A percentile compares a stretch with the other conserved stretches of the same genome.
phyloP scores from a whole-genome alignment of 768 basidiomycete genomes.

The Crassisporium funariophilum region DNA sequence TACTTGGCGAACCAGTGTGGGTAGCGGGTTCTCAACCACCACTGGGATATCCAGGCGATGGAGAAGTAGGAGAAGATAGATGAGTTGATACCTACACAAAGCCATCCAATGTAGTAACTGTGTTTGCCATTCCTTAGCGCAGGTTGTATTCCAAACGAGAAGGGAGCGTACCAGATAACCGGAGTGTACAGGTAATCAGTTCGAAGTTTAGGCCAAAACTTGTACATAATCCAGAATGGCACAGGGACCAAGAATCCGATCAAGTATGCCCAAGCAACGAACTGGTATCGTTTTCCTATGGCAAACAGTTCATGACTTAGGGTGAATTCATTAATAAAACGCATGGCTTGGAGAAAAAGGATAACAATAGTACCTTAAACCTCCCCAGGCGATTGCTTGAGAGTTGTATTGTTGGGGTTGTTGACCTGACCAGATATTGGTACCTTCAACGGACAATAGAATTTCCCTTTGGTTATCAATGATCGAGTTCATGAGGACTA shows the following conservation, averaged over 20 bases:
- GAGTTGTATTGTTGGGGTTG: slow-evolving; percentile 53
- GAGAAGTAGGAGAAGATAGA: slow-evolving; percentile 42
- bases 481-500: slow-evolving; percentile 62
- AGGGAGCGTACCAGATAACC: slow-evolving; percentile 36
- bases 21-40: slow-evolving; percentile 45
- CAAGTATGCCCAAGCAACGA: slow-evolving; percentile 49
- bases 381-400: slow-evolving; percentile 56
- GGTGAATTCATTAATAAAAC: not conserved
- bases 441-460: slow-evolving; percentile 56
- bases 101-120: slow-evolving; percentile 51
- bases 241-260: slow-evolving; percentile 53
- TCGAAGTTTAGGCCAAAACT: slow-evolving; percentile 45
- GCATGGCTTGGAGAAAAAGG: not conserved
- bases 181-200: slow-evolving; percentile 52
- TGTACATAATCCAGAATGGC: slow-evolving; percentile 53
- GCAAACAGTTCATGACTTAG: slow-evolving; percentile 44
- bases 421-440: slow-evolving; percentile 53
- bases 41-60: slow-evolving; percentile 49
- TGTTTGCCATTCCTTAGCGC: not conserved
- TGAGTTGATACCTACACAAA: slow-evolving; percentile 53
- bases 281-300: slow-evolving; percentile 47
- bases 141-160: not conserved
- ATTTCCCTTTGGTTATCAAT: slow-evolving; percentile 52
- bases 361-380: slow-evolving; percentile 32
- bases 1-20: slow-evolving; percentile 50